phyloP scores from a whole-genome alignment of 345 rosid genomes.

The Xanthoceras sorbifolium region DNA sequence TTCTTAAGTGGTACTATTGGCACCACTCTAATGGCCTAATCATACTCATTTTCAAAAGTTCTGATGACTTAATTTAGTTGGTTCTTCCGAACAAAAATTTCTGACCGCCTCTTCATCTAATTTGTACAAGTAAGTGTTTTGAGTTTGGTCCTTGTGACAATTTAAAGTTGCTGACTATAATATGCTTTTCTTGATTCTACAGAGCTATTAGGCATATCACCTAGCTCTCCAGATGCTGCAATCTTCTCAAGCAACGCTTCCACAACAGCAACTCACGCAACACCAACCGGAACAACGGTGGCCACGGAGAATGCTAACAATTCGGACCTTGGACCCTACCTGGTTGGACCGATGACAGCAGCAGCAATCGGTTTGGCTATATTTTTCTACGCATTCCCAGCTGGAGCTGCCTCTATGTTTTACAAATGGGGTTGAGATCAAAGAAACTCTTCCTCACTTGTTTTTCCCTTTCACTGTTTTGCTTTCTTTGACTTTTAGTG shows the following conservation, averaged over 20 bases:
- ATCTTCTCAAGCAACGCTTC: conserved; percentile 49
- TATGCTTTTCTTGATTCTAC: conserved; percentile 22
- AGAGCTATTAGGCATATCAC: conserved; percentile 80
- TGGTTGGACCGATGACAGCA: conserved; percentile 7
- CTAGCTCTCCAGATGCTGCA: conserved; percentile 79
- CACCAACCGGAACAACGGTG: conserved; percentile 25
- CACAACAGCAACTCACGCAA: conserved; percentile 30
- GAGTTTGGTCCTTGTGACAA: too few relatives aligned
- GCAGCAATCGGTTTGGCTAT: conserved; percentile 27
- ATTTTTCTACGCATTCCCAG: conserved; percentile 28
- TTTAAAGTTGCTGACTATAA: not conserved
- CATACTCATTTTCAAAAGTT: too few relatives aligned
- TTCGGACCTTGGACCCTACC: conserved; percentile 21
- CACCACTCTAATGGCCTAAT: too few relatives aligned
- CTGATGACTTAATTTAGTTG: too few relatives aligned
- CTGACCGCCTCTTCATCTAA: too few relatives aligned
- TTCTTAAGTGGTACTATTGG: too few relatives aligned
- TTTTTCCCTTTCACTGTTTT: not conserved
- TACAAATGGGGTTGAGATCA: not conserved
- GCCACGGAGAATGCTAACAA: conserved; percentile 21
- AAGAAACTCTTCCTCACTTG: not conserved
- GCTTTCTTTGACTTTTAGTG: not conserved
- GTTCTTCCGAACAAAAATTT: too few relatives aligned
- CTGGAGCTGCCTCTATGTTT: conserved; percentile 15
- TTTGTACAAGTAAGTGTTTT: too few relatives aligned